Base-by-base conservation (phyloP, 176 grass and related monocot genomes). In the Eragrostis curvula region DNA sequence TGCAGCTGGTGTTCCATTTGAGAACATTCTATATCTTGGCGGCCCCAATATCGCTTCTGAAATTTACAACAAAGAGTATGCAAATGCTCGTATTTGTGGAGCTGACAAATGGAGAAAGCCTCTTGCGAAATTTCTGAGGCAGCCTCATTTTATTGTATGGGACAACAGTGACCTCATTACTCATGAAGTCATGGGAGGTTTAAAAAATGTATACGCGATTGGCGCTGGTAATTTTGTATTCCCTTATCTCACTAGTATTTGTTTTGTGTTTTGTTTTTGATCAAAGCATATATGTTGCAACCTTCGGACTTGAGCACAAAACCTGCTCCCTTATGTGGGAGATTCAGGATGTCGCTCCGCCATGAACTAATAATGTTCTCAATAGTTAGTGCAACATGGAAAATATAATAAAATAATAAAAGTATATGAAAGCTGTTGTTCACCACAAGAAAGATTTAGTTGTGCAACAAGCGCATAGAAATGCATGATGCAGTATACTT, bases 61-160 rank as follows among this genome's bases (percentile, higher is more conserved):
- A 84, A 99, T 99, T 77, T 99, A 99, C 81, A 99, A 99, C 89
- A 99, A 91, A 82, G 96, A 99, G 57, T 99, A 99, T 75, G 96
- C 91, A 68, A 99, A 99, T 67, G 96, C 96, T 62, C 88, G 96
- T 41, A 96, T 99, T 70, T 99, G 96, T 65, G 96, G 96, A 83
- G 85, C 93, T 52, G 88, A 92, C 29, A 99, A 99, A 81, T 99
- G 96, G 96, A 92, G 96, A 53, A 99, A 99, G 75, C 87, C 93
- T 68, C 85, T 99, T 70, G 93, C 96, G 10, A 93, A 99, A 66
- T 99, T 99, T 85, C 83, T 99, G 82, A 99, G 96, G 85, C 96
- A 96, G 45, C 96, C 96, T 16, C 90, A 99, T 91, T 99, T 99
- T 82, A 99, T 99, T 45, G 96, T 99, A 23, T 99, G 96, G 96